phyloP scores from a whole-genome alignment of 2,329 filamentous ascomycete species.

The Domatiomyces globalis region DNA sequence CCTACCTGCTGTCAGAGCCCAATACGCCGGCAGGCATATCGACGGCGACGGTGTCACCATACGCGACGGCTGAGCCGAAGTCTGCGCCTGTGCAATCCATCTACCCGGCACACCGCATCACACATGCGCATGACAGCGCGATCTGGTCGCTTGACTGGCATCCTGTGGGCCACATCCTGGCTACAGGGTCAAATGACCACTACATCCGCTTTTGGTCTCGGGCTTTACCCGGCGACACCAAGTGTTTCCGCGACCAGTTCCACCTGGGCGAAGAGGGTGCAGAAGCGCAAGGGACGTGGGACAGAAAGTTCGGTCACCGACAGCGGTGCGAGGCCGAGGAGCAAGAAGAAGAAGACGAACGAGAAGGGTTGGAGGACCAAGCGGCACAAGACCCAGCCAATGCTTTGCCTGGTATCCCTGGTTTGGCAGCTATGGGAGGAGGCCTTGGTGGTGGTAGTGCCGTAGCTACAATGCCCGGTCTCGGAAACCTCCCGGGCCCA shows the following conservation, averaged over 20 bases:
- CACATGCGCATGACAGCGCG: slow-evolving; percentile 81
- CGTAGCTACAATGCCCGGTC: slow-evolving; percentile 4
- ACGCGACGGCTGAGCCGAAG: slow-evolving; percentile 66
- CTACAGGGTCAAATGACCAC: slow-evolving; percentile 89
- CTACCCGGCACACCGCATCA: slow-evolving; percentile 73
- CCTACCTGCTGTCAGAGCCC: slow-evolving; percentile 91
- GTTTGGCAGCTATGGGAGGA: slow-evolving; percentile 4
- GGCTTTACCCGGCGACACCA: slow-evolving; percentile 62
- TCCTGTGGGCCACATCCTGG: slow-evolving; percentile 84
- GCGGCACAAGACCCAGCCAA: slow-evolving; percentile 30
- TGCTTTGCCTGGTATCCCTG: slow-evolving; percentile 13
- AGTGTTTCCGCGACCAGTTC: slow-evolving; percentile 76
- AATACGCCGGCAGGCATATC: slow-evolving; percentile 64
- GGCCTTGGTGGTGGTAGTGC: background rate
- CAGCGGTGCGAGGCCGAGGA: slow-evolving; percentile 86
- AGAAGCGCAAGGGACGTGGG: slow-evolving; percentile 90
- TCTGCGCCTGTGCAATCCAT: slow-evolving; percentile 80
- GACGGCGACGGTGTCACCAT: slow-evolving; percentile 53
- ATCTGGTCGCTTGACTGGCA: slow-evolving; percentile 99
- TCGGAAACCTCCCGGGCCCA: slow-evolving; percentile 1
- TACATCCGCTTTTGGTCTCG: slow-evolving; percentile 96
- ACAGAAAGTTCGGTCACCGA: slow-evolving; percentile 60
- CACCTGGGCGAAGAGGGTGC: slow-evolving; percentile 90
- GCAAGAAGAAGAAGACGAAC: slow-evolving; percentile 83
- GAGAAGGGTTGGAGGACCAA: slow-evolving; percentile 83